These are phyloP conservation scores for Plasmodium inui DNA, from an alignment of 169 alveolate genomes.

Conservation along the genomic window DNA sequence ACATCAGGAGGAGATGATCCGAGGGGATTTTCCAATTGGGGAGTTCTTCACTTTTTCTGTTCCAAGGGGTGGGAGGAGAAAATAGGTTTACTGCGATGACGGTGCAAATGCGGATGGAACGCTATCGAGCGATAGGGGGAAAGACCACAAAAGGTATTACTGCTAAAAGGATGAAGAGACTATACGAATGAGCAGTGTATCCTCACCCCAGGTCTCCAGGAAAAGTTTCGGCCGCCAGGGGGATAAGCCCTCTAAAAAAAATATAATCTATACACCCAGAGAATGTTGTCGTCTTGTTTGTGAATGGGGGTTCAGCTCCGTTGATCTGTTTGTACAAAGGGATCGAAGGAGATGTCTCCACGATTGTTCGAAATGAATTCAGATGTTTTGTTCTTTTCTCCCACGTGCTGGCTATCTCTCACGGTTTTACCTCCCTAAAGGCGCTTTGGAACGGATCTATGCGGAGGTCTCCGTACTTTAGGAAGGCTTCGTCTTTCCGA, in stretches of 20 bases:
- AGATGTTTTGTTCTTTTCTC: not conserved
- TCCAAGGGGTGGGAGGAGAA: not conserved
- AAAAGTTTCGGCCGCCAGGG: constrained; percentile 19
- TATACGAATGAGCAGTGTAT: not conserved
- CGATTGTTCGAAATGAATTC: not conserved
- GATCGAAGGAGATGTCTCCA: not conserved
- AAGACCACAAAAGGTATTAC: not conserved
- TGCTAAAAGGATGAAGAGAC: not conserved
- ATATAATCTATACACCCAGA: constrained; percentile 49
- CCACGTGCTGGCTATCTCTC: not conserved
- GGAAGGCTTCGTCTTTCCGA: constrained; percentile 22
- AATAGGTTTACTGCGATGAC: not conserved
- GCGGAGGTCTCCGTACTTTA: constrained; percentile 1
- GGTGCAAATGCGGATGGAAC: not conserved
- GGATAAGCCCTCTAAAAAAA: constrained; percentile 51
- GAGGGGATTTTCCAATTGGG: constrained; percentile 32
- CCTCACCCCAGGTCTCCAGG: constrained; percentile 25
- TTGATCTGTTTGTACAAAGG: constrained; percentile 3
- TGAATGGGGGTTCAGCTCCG: constrained; percentile 51
- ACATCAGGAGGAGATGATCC: constrained; percentile 21
- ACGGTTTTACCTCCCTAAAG: constrained; percentile 27
- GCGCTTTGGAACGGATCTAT: constrained; percentile 47
- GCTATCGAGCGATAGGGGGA: not conserved
- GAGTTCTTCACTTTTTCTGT: constrained; percentile 13
- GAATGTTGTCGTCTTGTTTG: constrained; percentile 25